Percentiles rank a stretch among this genome's conserved stretches.
phyloP scores from a whole-genome alignment of 31 red algal species.

The Porphyra umbilicalis region DNA sequence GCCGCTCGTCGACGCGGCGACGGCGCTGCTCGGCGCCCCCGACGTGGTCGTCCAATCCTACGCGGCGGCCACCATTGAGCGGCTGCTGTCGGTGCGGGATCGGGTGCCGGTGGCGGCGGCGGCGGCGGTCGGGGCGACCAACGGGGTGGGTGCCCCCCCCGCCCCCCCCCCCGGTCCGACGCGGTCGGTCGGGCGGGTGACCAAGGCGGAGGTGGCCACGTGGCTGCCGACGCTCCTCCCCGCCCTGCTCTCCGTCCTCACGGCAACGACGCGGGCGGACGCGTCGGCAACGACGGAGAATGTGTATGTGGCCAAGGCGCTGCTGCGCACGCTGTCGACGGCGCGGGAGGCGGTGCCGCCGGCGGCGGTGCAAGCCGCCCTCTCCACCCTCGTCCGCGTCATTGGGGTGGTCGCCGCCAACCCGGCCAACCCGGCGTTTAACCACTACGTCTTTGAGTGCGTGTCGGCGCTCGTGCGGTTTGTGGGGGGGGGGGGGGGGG shows the following conservation, averaged over 20 bases:
- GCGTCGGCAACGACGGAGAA: conserved; percentile 18
- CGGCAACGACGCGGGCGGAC: conserved; percentile 1
- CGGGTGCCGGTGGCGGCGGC: neutral
- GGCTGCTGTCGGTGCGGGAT: conserved; percentile 53
- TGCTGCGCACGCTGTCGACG: conserved; percentile 60
- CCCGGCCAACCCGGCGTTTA: conserved; percentile 80
- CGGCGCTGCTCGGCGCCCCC: conserved; percentile 26
- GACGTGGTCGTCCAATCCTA: conserved; percentile 72
- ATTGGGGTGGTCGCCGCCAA: conserved; percentile 37
- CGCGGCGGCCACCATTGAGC: conserved; percentile 75
- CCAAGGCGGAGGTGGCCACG: conserved; percentile 39
- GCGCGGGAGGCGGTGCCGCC: conserved; percentile 37
- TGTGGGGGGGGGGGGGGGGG: conserved; percentile 25
- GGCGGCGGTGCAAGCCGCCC: conserved; percentile 17
- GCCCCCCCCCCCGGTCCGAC: neutral
- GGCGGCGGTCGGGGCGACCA: conserved; percentile 13
- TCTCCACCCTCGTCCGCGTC: conserved; percentile 47
- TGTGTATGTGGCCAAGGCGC: conserved; percentile 75
- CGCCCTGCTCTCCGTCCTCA: conserved; percentile 22
- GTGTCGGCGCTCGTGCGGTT: conserved; percentile 73
- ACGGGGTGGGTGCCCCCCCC: neutral
- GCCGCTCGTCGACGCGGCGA: conserved; percentile 23
- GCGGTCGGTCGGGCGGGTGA: conserved; percentile 21
- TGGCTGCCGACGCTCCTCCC: conserved; percentile 58
- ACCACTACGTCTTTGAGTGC: conserved; percentile 95